Evolutionary conservation across 2,329 filamentous ascomycete species (phyloP), one percentile per base, ranked within the genome.

Genomic region (Endocalyx cinctus): DNA sequence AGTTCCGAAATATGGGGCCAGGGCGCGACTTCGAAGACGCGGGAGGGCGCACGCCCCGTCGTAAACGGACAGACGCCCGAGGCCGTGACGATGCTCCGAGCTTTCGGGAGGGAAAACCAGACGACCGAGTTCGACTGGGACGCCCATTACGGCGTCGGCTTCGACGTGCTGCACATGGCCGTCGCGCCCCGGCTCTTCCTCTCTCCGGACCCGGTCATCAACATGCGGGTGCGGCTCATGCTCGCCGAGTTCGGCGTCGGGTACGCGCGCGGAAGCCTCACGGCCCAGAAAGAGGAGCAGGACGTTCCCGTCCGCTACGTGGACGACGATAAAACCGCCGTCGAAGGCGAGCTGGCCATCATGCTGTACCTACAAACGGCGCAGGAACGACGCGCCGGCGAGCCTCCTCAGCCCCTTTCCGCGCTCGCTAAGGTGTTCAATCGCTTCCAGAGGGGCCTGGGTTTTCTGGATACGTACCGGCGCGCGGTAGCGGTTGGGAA

Each of bases 91-190:
- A 75, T 98, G 66, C 70, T 97, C 26, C 69, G 67, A 34, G 87
- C 84, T 0, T 97, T 98, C 60, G 84, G 87, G 1, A 70, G 70
- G 12, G 92, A 98, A 65, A 98, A 98, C 52, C 81, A 86, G 36
- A 66, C 72, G 5, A 69, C 67, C 0, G 67, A 77, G 4, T 88
- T 92, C 43, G 71, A 84, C 47, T 95, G 90, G 90, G 66, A 80
- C 5, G 63, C 63, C 0, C 62, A 73, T 16, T 98, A 98, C 51
- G 89, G 88, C 0, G 47, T 52, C 1, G 92, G 92, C 0, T 95
- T 88, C 43, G 85, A 98, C 51, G 87, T 95, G 5, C 60, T 92
- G 37, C 82, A 92, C 50, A 72, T 82, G 50, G 68, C 63, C 38
- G 47, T 52, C 20, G 62, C 70, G 16, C 66, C 72, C 17, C 58